These are phyloP conservation scores for Mentha longifolia DNA, from an alignment of 257 asterid genomes.

Conservation along the genomic window DNA sequence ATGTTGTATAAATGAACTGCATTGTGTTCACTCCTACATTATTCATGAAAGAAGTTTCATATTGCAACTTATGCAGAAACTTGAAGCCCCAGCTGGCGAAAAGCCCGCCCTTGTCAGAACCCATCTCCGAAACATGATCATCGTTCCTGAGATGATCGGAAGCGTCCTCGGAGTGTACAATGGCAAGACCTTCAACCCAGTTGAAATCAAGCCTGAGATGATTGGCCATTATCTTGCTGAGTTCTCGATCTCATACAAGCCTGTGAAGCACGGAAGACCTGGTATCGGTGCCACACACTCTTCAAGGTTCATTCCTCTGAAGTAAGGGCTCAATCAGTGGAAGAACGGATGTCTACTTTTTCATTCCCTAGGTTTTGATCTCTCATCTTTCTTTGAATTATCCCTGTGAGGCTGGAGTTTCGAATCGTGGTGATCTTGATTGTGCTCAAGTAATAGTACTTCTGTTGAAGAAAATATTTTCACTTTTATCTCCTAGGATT, in stretches of 20 bases:
- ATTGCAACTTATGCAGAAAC: conserved; percentile 51
- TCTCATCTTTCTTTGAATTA: too few relatives aligned
- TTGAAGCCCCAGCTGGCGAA: conserved; percentile 79
- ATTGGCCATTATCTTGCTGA: conserved; percentile 86
- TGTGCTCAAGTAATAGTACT: too few relatives aligned
- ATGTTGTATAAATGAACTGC: background rate
- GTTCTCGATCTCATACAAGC: conserved; percentile 85
- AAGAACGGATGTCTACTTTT: background rate
- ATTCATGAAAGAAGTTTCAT: background rate
- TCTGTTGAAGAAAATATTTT: too few relatives aligned
- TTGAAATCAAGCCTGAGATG: conserved; percentile 93
- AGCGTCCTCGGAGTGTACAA: conserved; percentile 84
- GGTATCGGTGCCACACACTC: conserved; percentile 96
- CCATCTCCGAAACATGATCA: conserved; percentile 82
- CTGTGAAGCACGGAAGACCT: conserved; percentile 91
- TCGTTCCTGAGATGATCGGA: conserved; percentile 91
- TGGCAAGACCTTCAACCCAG: conserved; percentile 82
- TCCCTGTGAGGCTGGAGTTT: too few relatives aligned
- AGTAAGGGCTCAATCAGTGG: conserved; percentile 39
- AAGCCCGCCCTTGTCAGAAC: conserved; percentile 80
- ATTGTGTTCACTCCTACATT: background rate
- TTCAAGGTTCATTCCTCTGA: conserved; percentile 83
- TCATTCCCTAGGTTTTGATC: too few relatives aligned
- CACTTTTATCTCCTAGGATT: too few relatives aligned
- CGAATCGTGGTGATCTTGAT: too few relatives aligned